Percentiles rank a stretch among this genome's conserved stretches.
These are phyloP conservation scores for Spinellus fusiger DNA, from an alignment of 192 early-diverging fungal species.

Conservation along the genomic window DNA sequence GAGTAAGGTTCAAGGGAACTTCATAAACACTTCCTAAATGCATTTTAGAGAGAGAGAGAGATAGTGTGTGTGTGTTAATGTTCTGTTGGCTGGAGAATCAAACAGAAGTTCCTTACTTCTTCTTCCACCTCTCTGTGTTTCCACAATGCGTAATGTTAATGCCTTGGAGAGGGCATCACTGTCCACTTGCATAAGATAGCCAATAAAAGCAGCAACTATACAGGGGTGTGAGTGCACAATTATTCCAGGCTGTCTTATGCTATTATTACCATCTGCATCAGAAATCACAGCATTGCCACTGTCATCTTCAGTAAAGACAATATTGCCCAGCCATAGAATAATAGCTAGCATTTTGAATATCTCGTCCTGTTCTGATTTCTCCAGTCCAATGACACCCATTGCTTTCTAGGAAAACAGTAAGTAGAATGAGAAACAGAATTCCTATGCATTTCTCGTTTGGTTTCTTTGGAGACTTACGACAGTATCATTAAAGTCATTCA, in stretches of 20 bases:
- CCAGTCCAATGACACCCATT: slow-evolving; percentile 90
- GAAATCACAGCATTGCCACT: slow-evolving; percentile 61
- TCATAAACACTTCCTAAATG: slow-evolving; percentile 64
- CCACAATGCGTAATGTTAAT: slow-evolving; percentile 63
- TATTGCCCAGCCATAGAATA: slow-evolving; percentile 95
- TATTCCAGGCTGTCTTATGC: not conserved
- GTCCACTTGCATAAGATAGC: slow-evolving; percentile 64
- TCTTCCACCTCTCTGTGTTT: slow-evolving; percentile 70
- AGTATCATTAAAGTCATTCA: slow-evolving; percentile 81
- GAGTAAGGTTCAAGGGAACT: slow-evolving; percentile 84
- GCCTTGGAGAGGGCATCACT: slow-evolving; percentile 55
- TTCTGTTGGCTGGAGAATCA: not conserved
- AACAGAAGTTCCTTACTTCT: slow-evolving; percentile 36
- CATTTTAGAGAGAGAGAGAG: no score
- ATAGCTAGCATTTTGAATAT: slow-evolving; percentile 91
- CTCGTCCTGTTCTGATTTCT: slow-evolving; percentile 70
- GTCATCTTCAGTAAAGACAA: slow-evolving; percentile 81
- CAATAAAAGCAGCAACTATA: slow-evolving; percentile 63
- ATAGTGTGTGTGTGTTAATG: no score
- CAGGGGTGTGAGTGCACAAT: not conserved
- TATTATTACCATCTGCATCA: slow-evolving; percentile 48
- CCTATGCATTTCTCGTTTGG: not conserved
- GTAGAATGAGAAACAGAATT: not conserved
- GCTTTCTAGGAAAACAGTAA: slow-evolving; percentile 45
- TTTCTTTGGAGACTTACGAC: slow-evolving; percentile 38